Base-by-base conservation (phyloP, 2,329 filamentous ascomycete species). In the Westerdykella ornata region DNA sequence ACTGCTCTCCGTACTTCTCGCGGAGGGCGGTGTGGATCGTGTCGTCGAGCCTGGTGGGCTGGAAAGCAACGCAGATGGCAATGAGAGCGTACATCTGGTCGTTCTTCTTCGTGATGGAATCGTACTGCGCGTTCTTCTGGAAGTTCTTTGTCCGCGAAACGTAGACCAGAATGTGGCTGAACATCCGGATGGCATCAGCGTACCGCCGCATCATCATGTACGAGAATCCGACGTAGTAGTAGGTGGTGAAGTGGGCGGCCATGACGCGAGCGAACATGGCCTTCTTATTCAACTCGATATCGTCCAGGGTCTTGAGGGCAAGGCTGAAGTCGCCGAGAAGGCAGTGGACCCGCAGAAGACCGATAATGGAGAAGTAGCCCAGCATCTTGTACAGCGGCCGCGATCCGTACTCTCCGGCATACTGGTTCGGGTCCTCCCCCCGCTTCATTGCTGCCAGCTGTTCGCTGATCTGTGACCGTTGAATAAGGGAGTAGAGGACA, bases 171-270 rank as follows among this genome's bases (percentile, higher is more conserved):
- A 98, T 98, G 79, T 98, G 92, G 77, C 87, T 94, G 82, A 98
- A 98, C 84, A 96, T 95, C 78, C 90, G 88, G 74, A 98, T 96
- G 69, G 92, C 92, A 71, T 98, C 92, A 71, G 88, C 87, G 68
- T 98, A 98, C 67, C 92, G 87, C 74, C 92, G 88, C 87, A 97
- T 94, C 92, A 98, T 98, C 90, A 98, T 97, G 84, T 98, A 98
- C 56, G 88, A 94, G 81, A 98, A 98, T 57, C 92, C 92, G 49
- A 98, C 90, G 69, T 97, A 97, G 81, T 98, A 98, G 81, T 97
- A 98, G 53, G 92, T 98, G 56, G 90, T 96, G 75, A 97, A 97
- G 76, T 98, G 92, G 44, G 92, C 92, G 41, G 92, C 90, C 92
- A 98, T 97, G 68, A 98, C 92, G 54, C 92, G 87, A 49, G 92